These are phyloP conservation scores for Zizania palustris DNA, from an alignment of 202 grass and related monocot species.

Conservation along the genomic window DNA sequence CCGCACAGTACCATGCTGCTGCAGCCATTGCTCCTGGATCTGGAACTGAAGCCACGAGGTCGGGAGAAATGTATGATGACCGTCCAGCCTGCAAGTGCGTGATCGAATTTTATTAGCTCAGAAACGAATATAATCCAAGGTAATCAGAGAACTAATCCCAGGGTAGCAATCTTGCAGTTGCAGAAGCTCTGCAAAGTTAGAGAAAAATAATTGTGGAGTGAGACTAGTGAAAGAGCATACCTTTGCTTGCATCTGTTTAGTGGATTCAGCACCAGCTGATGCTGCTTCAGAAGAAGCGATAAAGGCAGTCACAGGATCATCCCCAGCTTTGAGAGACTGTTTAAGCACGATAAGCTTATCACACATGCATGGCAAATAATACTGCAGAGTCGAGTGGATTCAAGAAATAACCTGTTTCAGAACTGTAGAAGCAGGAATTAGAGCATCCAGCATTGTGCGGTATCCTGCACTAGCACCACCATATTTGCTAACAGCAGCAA, in stretches of 20 bases:
- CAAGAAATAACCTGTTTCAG: slow-evolving; percentile 62
- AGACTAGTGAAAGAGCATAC: slow-evolving; percentile 40
- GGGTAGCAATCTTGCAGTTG: background rate
- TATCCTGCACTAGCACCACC: slow-evolving; percentile 84
- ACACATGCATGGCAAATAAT: slow-evolving; percentile 27
- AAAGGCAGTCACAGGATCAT: slow-evolving; percentile 84
- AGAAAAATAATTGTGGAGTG: background rate
- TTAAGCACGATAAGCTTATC: slow-evolving; percentile 38
- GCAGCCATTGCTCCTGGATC: slow-evolving; percentile 90
- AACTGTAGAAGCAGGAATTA: slow-evolving; percentile 83
- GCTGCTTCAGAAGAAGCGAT: slow-evolving; percentile 86
- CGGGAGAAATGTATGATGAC: slow-evolving; percentile 73
- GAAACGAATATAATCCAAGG: background rate
- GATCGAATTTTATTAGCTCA: background rate
- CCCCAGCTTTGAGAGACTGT: slow-evolving; percentile 80
- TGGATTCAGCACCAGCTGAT: slow-evolving; percentile 80
- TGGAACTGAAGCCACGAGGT: slow-evolving; percentile 61
- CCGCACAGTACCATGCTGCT: slow-evolving; percentile 71
- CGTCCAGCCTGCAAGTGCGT: slow-evolving; percentile 75
- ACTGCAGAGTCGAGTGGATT: slow-evolving; percentile 5
- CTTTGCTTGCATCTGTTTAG: slow-evolving; percentile 95
- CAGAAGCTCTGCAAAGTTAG: background rate
- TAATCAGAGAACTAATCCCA: background rate
- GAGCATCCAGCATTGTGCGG: slow-evolving; percentile 97
- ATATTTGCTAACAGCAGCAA: slow-evolving; percentile 95